phyloP scores from a whole-genome alignment of 805 yeast species.

The Wickerhamomyces chaumierensis region DNA sequence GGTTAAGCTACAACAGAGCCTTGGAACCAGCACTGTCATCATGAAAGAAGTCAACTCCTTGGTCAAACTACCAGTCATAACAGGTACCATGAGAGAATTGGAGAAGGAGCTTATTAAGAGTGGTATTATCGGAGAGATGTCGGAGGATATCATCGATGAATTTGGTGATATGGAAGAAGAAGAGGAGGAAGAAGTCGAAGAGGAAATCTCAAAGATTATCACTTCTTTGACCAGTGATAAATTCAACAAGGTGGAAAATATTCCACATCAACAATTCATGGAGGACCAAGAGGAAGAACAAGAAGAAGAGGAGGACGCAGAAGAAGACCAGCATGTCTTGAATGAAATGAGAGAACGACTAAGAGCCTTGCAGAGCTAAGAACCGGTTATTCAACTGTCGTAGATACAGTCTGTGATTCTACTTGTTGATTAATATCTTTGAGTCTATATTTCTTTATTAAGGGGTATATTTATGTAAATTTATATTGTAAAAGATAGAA shows the following conservation, averaged over 20 bases:
- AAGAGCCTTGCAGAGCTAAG: conserved; percentile 61
- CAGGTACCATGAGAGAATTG: conserved; percentile 73
- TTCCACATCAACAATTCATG: conserved; percentile 20
- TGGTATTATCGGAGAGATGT: conserved; percentile 89
- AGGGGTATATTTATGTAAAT: too few relatives aligned
- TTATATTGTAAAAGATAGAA: too few relatives aligned
- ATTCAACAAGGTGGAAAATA: conserved; percentile 25
- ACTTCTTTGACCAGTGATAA: conserved; percentile 32
- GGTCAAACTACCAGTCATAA: conserved; percentile 68
- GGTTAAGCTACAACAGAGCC: conserved; percentile 70
- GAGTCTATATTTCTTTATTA: too few relatives aligned
- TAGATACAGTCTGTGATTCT: too few relatives aligned
- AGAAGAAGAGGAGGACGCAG: conserved; percentile 51
- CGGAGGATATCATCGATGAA: conserved; percentile 75
- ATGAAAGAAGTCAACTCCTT: conserved; percentile 84
- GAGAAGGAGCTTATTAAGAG: conserved; percentile 79
- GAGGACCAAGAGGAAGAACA: conserved; percentile 16
- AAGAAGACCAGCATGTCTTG: conserved; percentile 64
- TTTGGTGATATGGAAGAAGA: conserved; percentile 54
- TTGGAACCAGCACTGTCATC: conserved; percentile 65
- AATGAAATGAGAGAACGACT: conserved; percentile 84
- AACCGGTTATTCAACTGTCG: too few relatives aligned
- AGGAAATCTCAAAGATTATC: conserved; percentile 53
- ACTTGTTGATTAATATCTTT: background rate
- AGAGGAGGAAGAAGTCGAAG: conserved; percentile 56